Percentiles rank a stretch among this genome's conserved stretches.
Evolutionary conservation across 2,329 filamentous ascomycete genomes (phyloP).

Genomic region (Gliomastix tumulicola): DNA sequence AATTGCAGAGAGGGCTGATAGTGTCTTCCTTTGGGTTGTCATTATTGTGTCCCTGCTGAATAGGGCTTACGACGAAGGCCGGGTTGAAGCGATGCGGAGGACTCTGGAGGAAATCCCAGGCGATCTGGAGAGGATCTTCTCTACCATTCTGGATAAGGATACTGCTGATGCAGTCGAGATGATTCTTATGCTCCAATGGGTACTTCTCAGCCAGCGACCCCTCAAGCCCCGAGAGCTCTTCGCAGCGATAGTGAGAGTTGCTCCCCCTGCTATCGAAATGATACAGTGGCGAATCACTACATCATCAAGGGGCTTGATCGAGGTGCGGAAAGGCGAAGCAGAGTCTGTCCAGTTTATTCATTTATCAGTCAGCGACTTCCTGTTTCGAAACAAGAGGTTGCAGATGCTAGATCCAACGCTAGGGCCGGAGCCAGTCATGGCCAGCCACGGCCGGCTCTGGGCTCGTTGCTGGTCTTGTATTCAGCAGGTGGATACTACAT

Average conservation of each 20-base stretch:
- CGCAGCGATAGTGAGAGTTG: background rate
- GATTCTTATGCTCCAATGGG: background rate
- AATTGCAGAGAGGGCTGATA: conserved; percentile 23
- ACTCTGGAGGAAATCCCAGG: background rate
- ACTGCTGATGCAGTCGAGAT: background rate
- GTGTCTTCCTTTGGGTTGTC: conserved; percentile 32
- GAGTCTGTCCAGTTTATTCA: background rate
- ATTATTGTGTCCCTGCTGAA: conserved; percentile 28
- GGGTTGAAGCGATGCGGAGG: conserved; percentile 3
- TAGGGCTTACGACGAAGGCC: conserved; percentile 17
- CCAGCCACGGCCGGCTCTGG: background rate
- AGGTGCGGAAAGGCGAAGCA: background rate
- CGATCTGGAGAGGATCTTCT: background rate
- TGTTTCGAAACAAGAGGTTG: background rate
- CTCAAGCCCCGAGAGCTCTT: background rate
- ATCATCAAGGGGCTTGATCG: background rate
- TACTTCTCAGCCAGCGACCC: background rate
- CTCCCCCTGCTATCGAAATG: background rate
- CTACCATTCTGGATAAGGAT: background rate
- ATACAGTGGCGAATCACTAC: background rate
- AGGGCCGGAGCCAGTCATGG: background rate
- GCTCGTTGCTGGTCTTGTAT: background rate
- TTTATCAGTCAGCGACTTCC: background rate
- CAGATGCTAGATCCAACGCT: background rate
- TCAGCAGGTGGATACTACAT: background rate